Evolutionary conservation across 257 asterid genomes (phyloP), one percentile per base, ranked within the genome.

Genomic region (Craterostigma plantagineum): DNA sequence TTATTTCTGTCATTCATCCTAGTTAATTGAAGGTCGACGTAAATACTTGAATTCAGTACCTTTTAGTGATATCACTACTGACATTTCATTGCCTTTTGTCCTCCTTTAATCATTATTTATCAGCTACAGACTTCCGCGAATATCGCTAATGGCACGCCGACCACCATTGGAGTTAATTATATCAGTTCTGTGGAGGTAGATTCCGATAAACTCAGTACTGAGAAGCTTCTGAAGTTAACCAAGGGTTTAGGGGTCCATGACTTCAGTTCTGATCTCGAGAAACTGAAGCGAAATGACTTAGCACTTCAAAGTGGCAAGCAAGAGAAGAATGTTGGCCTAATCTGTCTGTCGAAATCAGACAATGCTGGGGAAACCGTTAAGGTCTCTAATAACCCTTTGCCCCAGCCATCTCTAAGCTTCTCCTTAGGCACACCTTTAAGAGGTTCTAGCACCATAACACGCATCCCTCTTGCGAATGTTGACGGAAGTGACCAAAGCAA

Each of bases 401-500:
- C 75, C 53, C 81, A 64, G 44, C 72, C 86, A 8, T 62, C 84
- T 38, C 68, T 69, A 14, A 76, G 59, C 47, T 71, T 78, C 67
- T 60, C 78, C 1, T 51, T 76, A 64, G 59, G 67, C 54, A 59
- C 79, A 42, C 73, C 75, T 38, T 27, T 66, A 50, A 50, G 66
- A 43, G 55, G 74, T 63, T 45, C 83, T 34, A 71, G 57, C 64
- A 46, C 65, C 10, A 45, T 48, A 14, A 50, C 60, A 52, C 83
- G 83, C 45, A 59, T 68, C 64, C 39, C 57, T 48, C 69, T 63
- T 52, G 92, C 70, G 45, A 40, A 30, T 54, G 63, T 49, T 37
- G 99, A 90, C 59, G 93, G 72, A 46, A 57, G 60, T 12, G 94
- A 75, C 38, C 84, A 57, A 60, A 56, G n/a, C 48, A 63, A 82